Conservation (phyloP, 2,329 filamentous ascomycete genomes). For the Emmonsiellopsis sp. region DNA sequence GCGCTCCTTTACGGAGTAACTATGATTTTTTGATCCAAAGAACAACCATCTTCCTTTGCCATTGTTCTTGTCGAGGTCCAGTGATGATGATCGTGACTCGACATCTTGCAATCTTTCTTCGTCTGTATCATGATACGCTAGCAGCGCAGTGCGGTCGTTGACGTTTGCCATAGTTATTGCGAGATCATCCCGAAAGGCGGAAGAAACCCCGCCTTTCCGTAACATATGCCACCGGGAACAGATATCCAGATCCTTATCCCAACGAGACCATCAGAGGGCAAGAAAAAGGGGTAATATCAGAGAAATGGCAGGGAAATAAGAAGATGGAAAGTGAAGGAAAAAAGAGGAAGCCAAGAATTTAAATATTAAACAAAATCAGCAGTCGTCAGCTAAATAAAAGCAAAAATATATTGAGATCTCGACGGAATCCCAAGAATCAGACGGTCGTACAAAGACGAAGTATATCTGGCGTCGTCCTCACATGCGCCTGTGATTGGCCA, state of each 20-base stretch:
- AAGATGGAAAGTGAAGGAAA: no score
- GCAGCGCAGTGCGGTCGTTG: not conserved
- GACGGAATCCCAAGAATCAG: no score
- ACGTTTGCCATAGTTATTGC: not conserved
- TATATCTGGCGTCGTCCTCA: not conserved
- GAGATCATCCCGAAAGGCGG: not conserved
- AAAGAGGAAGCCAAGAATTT: no score
- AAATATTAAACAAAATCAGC: no score
- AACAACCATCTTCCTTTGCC: not conserved
- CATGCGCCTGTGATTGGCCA: not conserved
- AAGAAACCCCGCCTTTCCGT: not conserved
- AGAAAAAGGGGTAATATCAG: not conserved
- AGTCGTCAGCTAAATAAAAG: no score
- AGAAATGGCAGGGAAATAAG: no score
- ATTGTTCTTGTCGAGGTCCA: slow-evolving; percentile 11
- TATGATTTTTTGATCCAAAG: not conserved
- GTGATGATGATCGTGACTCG: slow-evolving; percentile 12
- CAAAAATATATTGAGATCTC: no score
- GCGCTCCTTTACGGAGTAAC: not conserved
- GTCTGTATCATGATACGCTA: not conserved
- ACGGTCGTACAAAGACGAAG: no score
- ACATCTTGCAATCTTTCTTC: not conserved
- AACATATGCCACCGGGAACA: not conserved
- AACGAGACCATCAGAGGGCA: not conserved
- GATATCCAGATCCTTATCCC: not conserved